Base-by-base conservation (phyloP, 2,329 filamentous ascomycete species). In the Colletotrichum salicis region DNA sequence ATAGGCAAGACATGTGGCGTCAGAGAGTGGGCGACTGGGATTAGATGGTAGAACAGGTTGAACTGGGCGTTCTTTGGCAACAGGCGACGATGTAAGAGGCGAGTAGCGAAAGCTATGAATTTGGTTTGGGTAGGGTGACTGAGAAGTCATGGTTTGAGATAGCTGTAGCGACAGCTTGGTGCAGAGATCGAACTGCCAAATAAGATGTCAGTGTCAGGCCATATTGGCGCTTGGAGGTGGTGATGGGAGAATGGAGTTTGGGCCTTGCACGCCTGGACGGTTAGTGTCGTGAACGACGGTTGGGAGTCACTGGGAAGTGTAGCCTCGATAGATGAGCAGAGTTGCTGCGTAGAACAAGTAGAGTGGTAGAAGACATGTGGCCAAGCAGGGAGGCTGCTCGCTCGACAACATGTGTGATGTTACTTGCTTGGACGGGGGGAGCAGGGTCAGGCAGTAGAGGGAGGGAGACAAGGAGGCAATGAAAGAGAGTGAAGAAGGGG, bases 121-220 rank as follows among this genome's bases (percentile, higher is more conserved):
- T 54, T 59, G 63, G 45, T 45, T 37, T 58, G 61, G 60, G 60
- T 68, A 24, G 45, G 59, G 55, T 27, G 66, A 64, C 27, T 41
- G 24, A 41, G 33, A 15, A 48, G 19, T 69, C 54, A 64, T 70
- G 35, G 70, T 72, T 70, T 72, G 66, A 72, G 70, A 72, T 72
- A 69, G 70, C 55, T 72, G 51, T 64, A n/a, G 59, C 59, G 22
- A 55, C 19, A 72, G 60, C 45, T 61, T 72, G 22, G 45, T 57
- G 60, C n/a, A 64, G 60, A 72, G 70, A 72, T 72, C 70, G 70
- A 59, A 22, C 54, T 69, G 65, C 70, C 65, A 64, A 70, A 70
- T 57, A 72, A 72, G 59, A 69, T 59, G 70, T 35, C 45, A 63
- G 31, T 72, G 70, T 72, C 60, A 70, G 59, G 66, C 60, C 65